phyloP scores from a whole-genome alignment of 306 rosid species.

The Ochetophila trinervis region DNA sequence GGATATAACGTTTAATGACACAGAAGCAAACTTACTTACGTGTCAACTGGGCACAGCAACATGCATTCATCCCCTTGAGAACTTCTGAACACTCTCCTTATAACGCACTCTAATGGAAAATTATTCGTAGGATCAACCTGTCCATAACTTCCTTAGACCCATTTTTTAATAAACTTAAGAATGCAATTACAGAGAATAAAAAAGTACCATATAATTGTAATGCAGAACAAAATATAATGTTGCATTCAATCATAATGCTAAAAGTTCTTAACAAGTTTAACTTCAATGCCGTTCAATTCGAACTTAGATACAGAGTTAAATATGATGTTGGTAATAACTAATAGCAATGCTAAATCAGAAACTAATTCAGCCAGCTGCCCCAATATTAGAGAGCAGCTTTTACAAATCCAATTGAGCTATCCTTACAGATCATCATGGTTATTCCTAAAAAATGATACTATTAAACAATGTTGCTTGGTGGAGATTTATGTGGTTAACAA shows the following conservation, averaged over 20 bases:
- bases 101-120: constrained; percentile 72
- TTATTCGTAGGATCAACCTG: constrained; percentile 83
- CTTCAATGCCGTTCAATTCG: no score
- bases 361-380: no score
- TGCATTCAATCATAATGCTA: background rate
- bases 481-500: no score
- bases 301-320: no score
- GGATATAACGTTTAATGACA: constrained; percentile 8
- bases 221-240: background rate
- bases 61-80: constrained; percentile 73
- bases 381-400: no score
- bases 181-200: background rate
- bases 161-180: background rate
- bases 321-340: no score
- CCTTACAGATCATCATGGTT: no score
- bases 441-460: no score
- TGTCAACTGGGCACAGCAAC: constrained; percentile 87
- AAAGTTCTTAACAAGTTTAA: background rate
- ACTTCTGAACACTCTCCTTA: constrained; percentile 82
- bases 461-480: no score
- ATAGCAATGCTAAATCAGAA: no score
- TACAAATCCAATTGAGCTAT: no score
- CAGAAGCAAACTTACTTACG: constrained; percentile 47
- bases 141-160: constrained; percentile 8
- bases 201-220: background rate